Evolutionary conservation across 495 filamentous ascomycete species (phyloP).

Genomic region (Penicillium cinerascens): DNA sequence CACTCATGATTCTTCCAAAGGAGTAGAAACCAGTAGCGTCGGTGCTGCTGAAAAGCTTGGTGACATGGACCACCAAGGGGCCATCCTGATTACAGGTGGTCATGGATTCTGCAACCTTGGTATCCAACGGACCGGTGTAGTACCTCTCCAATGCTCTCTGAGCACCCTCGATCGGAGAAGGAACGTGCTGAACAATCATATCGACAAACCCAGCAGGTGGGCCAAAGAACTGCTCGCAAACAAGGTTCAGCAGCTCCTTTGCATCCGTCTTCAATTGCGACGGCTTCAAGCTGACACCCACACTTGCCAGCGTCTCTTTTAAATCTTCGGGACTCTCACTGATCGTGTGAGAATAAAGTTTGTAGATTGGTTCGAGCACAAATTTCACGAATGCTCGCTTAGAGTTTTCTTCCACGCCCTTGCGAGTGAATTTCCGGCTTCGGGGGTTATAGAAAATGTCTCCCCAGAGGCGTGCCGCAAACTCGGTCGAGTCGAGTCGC

Average conservation of each 20-base stretch:
- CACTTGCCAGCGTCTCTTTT: constrained; percentile 69
- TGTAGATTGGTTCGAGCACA: constrained; percentile 94
- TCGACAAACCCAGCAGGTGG: constrained; percentile 88
- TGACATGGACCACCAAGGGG: constrained; percentile 82
- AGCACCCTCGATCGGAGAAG: constrained; percentile 80
- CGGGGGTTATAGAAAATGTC: constrained; percentile 94
- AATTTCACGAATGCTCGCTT: constrained; percentile 92
- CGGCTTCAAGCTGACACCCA: constrained; percentile 85
- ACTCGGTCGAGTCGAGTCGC: constrained; percentile 73
- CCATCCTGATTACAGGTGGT: constrained; percentile 81
- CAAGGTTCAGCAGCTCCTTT: constrained; percentile 80
- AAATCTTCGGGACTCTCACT: constrained; percentile 86
- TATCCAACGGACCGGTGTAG: constrained; percentile 94
- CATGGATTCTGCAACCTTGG: constrained; percentile 77
- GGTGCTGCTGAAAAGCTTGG: constrained; percentile 83
- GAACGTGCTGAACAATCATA: constrained; percentile 88
- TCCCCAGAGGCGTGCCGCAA: constrained; percentile 83
- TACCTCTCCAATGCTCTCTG: constrained; percentile 73
- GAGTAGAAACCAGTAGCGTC: constrained; percentile 87
- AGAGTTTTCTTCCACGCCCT: constrained; percentile 72
- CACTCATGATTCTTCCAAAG: constrained; percentile 91
- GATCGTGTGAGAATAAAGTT: constrained; percentile 93
- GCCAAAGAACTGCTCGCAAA: constrained; percentile 95
- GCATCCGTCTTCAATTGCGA: constrained; percentile 88
- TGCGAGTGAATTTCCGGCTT: constrained; percentile 86